Evolutionary conservation across 2,329 filamentous ascomycete genomes (phyloP), one percentile per base, ranked within the genome.

Genomic region (Sclerotinia minor): DNA sequence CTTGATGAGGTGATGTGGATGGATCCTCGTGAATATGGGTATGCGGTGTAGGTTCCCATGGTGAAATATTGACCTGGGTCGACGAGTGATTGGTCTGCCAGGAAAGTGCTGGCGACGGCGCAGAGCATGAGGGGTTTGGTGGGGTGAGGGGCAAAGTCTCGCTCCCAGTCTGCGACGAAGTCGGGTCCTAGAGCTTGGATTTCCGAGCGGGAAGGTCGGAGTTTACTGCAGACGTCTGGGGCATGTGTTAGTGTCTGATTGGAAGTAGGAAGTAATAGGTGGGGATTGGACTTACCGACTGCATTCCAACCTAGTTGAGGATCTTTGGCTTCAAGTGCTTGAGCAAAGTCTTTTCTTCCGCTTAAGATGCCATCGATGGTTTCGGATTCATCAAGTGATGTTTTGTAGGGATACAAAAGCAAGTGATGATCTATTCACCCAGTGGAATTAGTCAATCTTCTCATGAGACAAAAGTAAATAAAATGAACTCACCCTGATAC

Each of bases 1-100:
- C 81, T 70, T 0, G 77, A 72, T 3, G 79, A 76, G 0, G 80
- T 82, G 73, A 89, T 87, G 77, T 90, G 87, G 67, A 89, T 82
- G 67, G 81, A 80, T 2, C 87, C 87, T 0, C 86, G 83, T 1
- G 85, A 89, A 74, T 83, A 85, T 0, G 87, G 87, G 73, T 89
- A 88, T 0, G 81, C 81, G 0, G 83, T 85, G 76, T 85, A 89
- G 4, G 79, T 80, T 0, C 80, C 83, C 17, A 83, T 75, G 0
- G 82, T 82, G 41, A 87, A 77, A 70, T 88, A 88, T 70, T 88
- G 83, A 15, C 75, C 75, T 6, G 75, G 71, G 5, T 75, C 76
- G 1, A 82, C 72, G 2, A 74, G 72, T 0, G 77, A 76, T 0
- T 78, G 81, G 53, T 83, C 80, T 0, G 79, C 81, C 0, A 82